Evolutionary conservation across 2,329 filamentous ascomycete genomes (phyloP).

Genomic region (Curvularia spicifera): DNA sequence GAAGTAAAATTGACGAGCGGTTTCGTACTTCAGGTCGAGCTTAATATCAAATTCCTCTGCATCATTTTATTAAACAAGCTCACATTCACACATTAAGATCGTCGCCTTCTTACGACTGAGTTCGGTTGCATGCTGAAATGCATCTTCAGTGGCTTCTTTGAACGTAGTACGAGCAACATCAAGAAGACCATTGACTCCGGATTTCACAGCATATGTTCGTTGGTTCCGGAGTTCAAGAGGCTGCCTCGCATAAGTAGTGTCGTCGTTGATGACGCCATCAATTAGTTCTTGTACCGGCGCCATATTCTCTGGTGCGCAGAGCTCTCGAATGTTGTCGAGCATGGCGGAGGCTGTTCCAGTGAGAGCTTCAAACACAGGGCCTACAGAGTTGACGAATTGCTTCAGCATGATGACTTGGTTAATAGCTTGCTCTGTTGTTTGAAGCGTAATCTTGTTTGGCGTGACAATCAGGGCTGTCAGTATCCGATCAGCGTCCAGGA

Average conservation of each 20-base stretch:
- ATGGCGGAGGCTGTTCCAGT: constrained; percentile 68
- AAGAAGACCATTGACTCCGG: constrained; percentile 82
- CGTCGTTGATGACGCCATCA: constrained; percentile 74
- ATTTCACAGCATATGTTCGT: constrained; percentile 86
- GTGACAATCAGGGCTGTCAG: constrained; percentile 82
- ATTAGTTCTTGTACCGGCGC: constrained; percentile 69
- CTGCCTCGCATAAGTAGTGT: constrained; percentile 77
- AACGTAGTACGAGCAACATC: constrained; percentile 89
- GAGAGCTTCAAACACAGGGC: constrained; percentile 71
- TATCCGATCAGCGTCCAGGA: constrained; percentile 80
- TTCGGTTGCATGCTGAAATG: constrained; percentile 71
- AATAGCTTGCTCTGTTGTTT: constrained; percentile 78
- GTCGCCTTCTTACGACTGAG: constrained; percentile 63
- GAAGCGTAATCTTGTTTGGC: constrained; percentile 68
- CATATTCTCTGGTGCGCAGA: constrained; percentile 70
- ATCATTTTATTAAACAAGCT: constrained; percentile 10
- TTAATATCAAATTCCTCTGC: constrained; percentile 61
- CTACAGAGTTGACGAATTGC: constrained; percentile 73
- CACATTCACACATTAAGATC: neutral
- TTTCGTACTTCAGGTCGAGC: constrained; percentile 76
- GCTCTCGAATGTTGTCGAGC: constrained; percentile 69
- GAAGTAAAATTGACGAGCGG: constrained; percentile 79
- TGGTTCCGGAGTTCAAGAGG: constrained; percentile 90
- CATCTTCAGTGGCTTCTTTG: constrained; percentile 83
- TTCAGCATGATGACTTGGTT: constrained; percentile 90